Base-by-base conservation (phyloP, 192 early-diverging fungal genomes). In the Endogone sp. region DNA sequence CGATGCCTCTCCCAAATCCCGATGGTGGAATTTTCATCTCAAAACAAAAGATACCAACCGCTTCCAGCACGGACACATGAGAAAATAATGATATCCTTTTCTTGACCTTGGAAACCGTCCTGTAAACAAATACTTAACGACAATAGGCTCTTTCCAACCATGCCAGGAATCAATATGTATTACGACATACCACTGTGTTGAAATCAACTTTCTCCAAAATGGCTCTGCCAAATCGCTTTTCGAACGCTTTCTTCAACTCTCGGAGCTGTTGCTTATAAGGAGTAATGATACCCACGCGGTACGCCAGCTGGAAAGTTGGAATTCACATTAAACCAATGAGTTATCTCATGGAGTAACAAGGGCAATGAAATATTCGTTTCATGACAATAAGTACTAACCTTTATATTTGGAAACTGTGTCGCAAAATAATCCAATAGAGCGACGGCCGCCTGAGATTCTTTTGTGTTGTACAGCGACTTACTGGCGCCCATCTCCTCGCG, bases 41-140 rank as follows among this genome's bases (percentile, higher is more conserved):
- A 9, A 13, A 3, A 66, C 24, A 28, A 71, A 67, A 9, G 20
- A 44, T 29, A 62, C 49, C 63, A 69, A 69, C 72, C 62, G 13
- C 31, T 37, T 32, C 69, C 87, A 3, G 95, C 90, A 31, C 96
- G 85, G 22, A 99, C 97, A 67, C 93, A 96, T 0, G 94, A 95
- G 65, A 99, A 92, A 60, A 99, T 94, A 30, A 99, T 93, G 37
- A 98, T 92, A 23, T 97, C 97, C 74, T 98, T 98, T 73, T 98
- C 95, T 76, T 96, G 93, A 4, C 95, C 97, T 79, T 99, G 95
- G 71, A 99, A 99, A 11, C 95, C 95, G 75, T 98, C 95, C 64
- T 70, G 61, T 28, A 69, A 76, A 13, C n/a, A 65, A 29, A 24
- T 21, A 49, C 27, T 11, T 64, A 27, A 26, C 0, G 29, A 57